Evolutionary conservation across 768 basidiomycete species (phyloP).

Genomic region (Gloeophyllum trabeum): DNA sequence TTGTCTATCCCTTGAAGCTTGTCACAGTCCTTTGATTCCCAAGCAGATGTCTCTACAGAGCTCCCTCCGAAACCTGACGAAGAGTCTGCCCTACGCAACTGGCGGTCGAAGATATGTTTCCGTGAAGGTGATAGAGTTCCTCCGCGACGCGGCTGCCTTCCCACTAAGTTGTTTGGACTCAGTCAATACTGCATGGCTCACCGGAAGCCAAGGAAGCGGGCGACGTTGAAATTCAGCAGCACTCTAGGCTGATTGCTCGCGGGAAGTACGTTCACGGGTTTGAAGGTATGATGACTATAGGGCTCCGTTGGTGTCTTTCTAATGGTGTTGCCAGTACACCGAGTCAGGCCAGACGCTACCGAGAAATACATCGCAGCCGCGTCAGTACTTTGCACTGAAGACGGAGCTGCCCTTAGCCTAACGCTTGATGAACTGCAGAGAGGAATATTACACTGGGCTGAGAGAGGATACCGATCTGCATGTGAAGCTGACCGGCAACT

Average conservation of each 20-base stretch:
- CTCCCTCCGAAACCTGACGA: too few relatives aligned
- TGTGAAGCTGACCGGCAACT: conserved; percentile 87
- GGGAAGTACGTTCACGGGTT: conserved; percentile 93
- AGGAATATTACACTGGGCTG: conserved; percentile 75
- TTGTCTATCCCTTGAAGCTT: too few relatives aligned
- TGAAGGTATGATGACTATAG: conserved; percentile 45
- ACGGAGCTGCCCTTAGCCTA: background rate
- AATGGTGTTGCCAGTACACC: conserved; percentile 49
- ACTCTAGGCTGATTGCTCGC: conserved; percentile 80
- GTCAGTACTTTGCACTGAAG: conserved; percentile 42
- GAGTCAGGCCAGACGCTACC: conserved; percentile 69
- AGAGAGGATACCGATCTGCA: conserved; percentile 61
- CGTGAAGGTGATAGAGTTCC: conserved; percentile 34
- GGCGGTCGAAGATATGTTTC: conserved; percentile 49
- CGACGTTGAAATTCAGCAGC: conserved; percentile 65
- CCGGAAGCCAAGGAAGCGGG: conserved; percentile 80
- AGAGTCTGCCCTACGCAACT: too few relatives aligned
- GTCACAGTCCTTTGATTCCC: too few relatives aligned
- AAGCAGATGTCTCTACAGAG: too few relatives aligned
- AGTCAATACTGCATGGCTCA: conserved; percentile 92
- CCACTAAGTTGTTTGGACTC: conserved; percentile 15
- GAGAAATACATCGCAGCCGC: conserved; percentile 85
- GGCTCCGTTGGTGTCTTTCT: background rate
- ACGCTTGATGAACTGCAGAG: conserved; percentile 29
- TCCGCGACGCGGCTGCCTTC: conserved; percentile 13